Evolutionary conservation across 2,329 filamentous ascomycete genomes (phyloP), one percentile per base, ranked within the genome.

Genomic region (Penicillium brevicompactum): DNA sequence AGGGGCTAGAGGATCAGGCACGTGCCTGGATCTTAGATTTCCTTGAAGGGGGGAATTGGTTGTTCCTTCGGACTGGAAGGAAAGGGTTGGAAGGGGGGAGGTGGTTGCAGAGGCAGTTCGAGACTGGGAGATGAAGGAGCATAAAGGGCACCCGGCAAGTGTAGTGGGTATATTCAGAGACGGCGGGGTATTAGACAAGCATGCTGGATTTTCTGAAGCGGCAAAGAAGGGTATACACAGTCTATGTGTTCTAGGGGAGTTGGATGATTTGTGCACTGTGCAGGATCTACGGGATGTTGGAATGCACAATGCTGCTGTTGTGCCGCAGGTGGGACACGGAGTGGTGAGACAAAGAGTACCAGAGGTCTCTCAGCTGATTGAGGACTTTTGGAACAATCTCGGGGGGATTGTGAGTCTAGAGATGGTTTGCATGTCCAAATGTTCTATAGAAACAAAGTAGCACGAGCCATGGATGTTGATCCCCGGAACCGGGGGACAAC

Each of bases 141-240:
- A 84, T 59, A 21, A 58, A 2, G 81, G 80, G 0, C 79, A 83
- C 57, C 18, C 58, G 3, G 75, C 76, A 0, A 78, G 75, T 32
- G 77, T 84, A 1, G 71, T 81, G 16, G 76, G 68, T 0, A 72
- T 82, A 0, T 70, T 82, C 5, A 71, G 80, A 41, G 77, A 84
- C 45, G 81, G 75, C 0, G 75, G 75, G 0, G 70, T 78, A 10
- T 24, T 68, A n/a, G 78, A 78, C 63, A 60, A 64, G 16, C 69
- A 77, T 49, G 66, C 55, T 10, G 55, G 57, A 9, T 79, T 76
- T 60, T 43, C 34, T 0, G 38, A 61, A 46, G 71, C 70, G 27
- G 68, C 57, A 1, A 46, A 38, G 13, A 67, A 51, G 22, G 65
- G 63, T 1, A 62, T 74, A 7, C 61, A 58, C 7, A 50, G 56